phyloP scores from a whole-genome alignment of 2,329 filamentous ascomycete genomes.

The Fusarium buharicum region DNA sequence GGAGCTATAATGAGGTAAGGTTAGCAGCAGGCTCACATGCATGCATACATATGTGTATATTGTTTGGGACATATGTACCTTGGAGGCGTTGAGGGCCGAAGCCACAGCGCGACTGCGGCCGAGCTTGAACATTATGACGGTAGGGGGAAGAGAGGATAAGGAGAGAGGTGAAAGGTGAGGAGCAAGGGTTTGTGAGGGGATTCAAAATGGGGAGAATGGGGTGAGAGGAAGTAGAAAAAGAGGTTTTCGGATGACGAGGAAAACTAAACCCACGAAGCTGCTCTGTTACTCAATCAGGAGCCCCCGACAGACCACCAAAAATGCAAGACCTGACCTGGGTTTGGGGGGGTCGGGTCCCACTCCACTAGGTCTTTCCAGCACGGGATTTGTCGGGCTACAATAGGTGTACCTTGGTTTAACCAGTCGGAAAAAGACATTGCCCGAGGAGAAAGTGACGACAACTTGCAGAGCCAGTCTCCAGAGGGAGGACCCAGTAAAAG shows the following conservation, averaged over 20 bases:
- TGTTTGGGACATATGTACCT: constrained; percentile 63
- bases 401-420: background rate
- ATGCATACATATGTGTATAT: background rate
- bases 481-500: constrained; percentile 16
- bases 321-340: constrained; percentile 1
- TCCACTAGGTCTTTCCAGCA: constrained; percentile 37
- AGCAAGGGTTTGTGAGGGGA: constrained; percentile 20
- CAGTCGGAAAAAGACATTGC: constrained; percentile 38
- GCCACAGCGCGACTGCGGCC: constrained; percentile 83
- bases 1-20: constrained; percentile 38
- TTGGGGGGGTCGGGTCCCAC: background rate
- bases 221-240: constrained; percentile 28
- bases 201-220: constrained; percentile 12
- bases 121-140: constrained; percentile 80
- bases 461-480: constrained; percentile 22
- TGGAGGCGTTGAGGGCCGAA: constrained; percentile 80
- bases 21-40: constrained; percentile 23
- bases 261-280: constrained; percentile 37
- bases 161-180: constrained; percentile 29
- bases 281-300: constrained; percentile 34
- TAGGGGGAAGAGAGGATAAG: constrained; percentile 44
- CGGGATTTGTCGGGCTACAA: constrained; percentile 45
- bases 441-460: constrained; percentile 39
- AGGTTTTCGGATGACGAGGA: constrained; percentile 43
- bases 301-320: constrained; percentile 28